Evolutionary conservation across 2,329 filamentous ascomycete genomes (phyloP).

Genomic region (Boeremia exigua): DNA sequence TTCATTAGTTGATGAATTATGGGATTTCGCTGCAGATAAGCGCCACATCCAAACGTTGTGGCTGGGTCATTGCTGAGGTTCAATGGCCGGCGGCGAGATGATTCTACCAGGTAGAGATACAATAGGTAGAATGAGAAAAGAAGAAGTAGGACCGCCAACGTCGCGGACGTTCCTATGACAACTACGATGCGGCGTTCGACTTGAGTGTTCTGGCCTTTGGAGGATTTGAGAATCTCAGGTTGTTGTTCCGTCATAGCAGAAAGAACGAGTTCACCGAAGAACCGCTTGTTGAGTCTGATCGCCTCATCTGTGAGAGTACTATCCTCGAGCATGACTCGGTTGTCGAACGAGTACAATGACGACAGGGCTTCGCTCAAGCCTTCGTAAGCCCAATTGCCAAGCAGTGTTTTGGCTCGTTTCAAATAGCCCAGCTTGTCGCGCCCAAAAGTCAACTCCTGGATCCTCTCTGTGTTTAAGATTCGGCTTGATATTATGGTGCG

Average conservation of each 20-base stretch:
- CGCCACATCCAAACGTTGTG: not conserved
- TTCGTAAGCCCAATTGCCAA: not conserved
- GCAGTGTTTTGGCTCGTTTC: not conserved
- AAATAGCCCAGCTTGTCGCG: slow-evolving; percentile 13
- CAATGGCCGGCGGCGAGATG: slow-evolving; percentile 11
- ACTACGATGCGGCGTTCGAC: slow-evolving; percentile 23
- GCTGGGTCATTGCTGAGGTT: slow-evolving; percentile 18
- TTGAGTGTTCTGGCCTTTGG: not conserved
- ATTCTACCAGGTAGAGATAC: slow-evolving; percentile 8
- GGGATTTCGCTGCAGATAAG: not conserved
- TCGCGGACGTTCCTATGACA: slow-evolving; percentile 18
- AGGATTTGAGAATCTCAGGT: not conserved
- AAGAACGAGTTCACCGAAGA: slow-evolving; percentile 24
- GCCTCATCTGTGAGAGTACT: slow-evolving; percentile 11
- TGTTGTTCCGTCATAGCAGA: slow-evolving; percentile 10
- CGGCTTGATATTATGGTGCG: not conserved
- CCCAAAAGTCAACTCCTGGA: slow-evolving; percentile 10
- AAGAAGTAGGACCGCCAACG: slow-evolving; percentile 20
- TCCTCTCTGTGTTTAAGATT: slow-evolving; percentile 2
- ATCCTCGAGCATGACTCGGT: slow-evolving; percentile 9
- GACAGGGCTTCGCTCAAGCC: slow-evolving; percentile 15
- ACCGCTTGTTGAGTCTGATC: slow-evolving; percentile 13
- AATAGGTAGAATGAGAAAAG: slow-evolving; percentile 12
- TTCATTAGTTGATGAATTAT: not conserved
- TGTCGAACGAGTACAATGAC: slow-evolving; percentile 11